phyloP scores from a whole-genome alignment of 805 yeast species.

The Sugiyamaella americana region DNA sequence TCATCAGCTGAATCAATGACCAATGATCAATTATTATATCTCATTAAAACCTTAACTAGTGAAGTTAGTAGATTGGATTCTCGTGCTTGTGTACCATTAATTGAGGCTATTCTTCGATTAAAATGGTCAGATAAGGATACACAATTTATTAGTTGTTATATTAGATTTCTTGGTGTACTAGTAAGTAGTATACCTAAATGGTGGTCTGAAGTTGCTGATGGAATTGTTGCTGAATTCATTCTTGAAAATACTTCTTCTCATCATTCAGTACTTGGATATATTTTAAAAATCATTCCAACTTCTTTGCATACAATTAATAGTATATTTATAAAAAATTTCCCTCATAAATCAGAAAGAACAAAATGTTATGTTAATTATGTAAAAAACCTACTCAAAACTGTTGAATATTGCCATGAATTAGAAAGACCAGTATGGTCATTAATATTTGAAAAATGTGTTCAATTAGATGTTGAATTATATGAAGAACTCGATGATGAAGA shows the following conservation, averaged over 20 bases:
- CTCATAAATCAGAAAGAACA: slow-evolving; percentile 66
- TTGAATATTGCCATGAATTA: slow-evolving; percentile 70
- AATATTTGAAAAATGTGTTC: slow-evolving; percentile 71
- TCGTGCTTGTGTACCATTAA: slow-evolving; percentile 43
- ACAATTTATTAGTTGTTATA: slow-evolving; percentile 47
- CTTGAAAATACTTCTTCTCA: slow-evolving; percentile 39
- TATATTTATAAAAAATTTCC: slow-evolving; percentile 57
- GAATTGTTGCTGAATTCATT: slow-evolving; percentile 58
- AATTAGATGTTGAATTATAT: slow-evolving; percentile 86
- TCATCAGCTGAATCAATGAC: slow-evolving; percentile 51
- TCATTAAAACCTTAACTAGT: slow-evolving; percentile 53
- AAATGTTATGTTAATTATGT: slow-evolving; percentile 55
- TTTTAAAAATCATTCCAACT: slow-evolving; percentile 75
- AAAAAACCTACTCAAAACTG: slow-evolving; percentile 51
- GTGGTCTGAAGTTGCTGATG: slow-evolving; percentile 75
- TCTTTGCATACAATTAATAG: slow-evolving; percentile 59
- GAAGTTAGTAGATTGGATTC: slow-evolving; percentile 66
- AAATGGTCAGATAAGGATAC: slow-evolving; percentile 51
- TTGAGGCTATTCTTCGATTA: slow-evolving; percentile 56
- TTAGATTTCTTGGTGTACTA: slow-evolving; percentile 67
- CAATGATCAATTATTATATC: slow-evolving; percentile 44
- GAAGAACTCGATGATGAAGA: slow-evolving; percentile 81
- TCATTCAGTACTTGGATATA: slow-evolving; percentile 59
- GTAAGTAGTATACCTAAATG: slow-evolving; percentile 85
- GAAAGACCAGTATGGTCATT: slow-evolving; percentile 72